Evolutionary conservation across 805 yeast genomes (phyloP).

Genomic region (Wickerhamiella galacta): DNA sequence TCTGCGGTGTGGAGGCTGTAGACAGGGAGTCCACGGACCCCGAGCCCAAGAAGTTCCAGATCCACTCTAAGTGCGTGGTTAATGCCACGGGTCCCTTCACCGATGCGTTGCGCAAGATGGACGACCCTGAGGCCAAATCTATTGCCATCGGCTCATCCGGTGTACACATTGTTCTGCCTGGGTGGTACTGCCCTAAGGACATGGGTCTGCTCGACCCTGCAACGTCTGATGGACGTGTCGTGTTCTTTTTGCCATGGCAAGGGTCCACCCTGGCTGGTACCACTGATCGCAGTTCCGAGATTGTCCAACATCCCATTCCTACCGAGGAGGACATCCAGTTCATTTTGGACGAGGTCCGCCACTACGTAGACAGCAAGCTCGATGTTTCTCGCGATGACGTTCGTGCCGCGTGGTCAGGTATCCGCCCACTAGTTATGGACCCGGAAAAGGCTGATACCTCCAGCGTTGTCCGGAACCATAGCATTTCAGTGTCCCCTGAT

Average conservation of each 20-base stretch:
- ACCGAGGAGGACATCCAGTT: conserved; percentile 78
- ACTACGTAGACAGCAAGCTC: conserved; percentile 57
- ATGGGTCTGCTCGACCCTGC: conserved; percentile 84
- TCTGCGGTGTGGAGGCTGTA: conserved; percentile 61
- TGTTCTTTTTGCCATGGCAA: conserved; percentile 97
- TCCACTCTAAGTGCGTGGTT: conserved; percentile 58
- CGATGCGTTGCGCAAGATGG: conserved; percentile 75
- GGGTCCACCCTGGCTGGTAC: conserved; percentile 94
- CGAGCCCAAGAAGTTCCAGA: conserved; percentile 42
- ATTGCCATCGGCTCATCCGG: conserved; percentile 94
- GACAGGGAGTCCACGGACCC: conserved; percentile 33
- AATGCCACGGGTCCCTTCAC: conserved; percentile 94
- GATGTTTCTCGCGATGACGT: conserved; percentile 84
- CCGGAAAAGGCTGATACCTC: conserved; percentile 48
- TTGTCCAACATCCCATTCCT: conserved; percentile 47
- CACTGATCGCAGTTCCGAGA: conserved; percentile 60
- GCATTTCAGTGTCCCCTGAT: conserved; percentile 51
- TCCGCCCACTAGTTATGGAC: conserved; percentile 84
- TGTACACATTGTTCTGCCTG: conserved; percentile 83
- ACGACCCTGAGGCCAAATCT: conserved; percentile 35
- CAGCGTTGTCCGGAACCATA: conserved; percentile 80
- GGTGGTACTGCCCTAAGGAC: conserved; percentile 73
- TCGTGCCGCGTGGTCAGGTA: conserved; percentile 91
- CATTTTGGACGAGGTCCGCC: conserved; percentile 72
- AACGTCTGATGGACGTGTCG: conserved; percentile 88